phyloP scores from a whole-genome alignment of 495 filamentous ascomycete species.

The Penicillium daleae region DNA sequence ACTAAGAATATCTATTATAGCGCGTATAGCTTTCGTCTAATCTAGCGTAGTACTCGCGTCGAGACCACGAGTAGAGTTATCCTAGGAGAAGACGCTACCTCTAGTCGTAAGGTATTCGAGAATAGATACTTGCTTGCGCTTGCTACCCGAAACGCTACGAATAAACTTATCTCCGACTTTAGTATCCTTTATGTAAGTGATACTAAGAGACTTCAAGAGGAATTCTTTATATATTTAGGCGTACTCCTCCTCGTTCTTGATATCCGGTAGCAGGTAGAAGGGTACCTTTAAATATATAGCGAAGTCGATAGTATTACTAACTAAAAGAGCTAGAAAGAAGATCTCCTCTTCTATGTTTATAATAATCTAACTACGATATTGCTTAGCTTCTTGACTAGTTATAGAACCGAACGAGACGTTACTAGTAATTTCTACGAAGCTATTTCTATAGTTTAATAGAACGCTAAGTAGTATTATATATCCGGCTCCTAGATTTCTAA shows the following conservation, averaged over 20 bases:
- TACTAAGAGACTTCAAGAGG: constrained; percentile 69
- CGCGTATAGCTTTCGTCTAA: constrained; percentile 45
- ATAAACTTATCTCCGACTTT: constrained; percentile 77
- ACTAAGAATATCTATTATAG: constrained; percentile 44
- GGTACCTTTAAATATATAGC: constrained; percentile 45
- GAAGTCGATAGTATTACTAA: constrained; percentile 70
- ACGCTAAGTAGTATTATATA: constrained; percentile 59
- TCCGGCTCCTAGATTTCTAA: constrained; percentile 43
- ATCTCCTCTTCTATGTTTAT: constrained; percentile 69
- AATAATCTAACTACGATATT: constrained; percentile 69
- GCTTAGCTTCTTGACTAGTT: constrained; percentile 53
- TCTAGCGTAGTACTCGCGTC: constrained; percentile 58
- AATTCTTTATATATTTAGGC: constrained; percentile 60
- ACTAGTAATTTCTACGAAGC: constrained; percentile 59
- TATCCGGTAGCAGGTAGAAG: constrained; percentile 19
- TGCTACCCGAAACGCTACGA: constrained; percentile 78
- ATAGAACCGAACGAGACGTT: constrained; percentile 60
- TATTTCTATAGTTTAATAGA: constrained; percentile 69
- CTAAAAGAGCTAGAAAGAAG: constrained; percentile 68
- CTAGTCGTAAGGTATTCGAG: constrained; percentile 61
- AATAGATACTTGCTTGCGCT: constrained; percentile 69
- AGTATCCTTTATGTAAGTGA: constrained; percentile 74
- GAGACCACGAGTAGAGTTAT: constrained; percentile 65
- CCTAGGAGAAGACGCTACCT: constrained; percentile 58
- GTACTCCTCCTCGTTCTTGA: constrained; percentile 42